phyloP scores from a whole-genome alignment of 345 rosid species.

The Jatropha curcas region DNA sequence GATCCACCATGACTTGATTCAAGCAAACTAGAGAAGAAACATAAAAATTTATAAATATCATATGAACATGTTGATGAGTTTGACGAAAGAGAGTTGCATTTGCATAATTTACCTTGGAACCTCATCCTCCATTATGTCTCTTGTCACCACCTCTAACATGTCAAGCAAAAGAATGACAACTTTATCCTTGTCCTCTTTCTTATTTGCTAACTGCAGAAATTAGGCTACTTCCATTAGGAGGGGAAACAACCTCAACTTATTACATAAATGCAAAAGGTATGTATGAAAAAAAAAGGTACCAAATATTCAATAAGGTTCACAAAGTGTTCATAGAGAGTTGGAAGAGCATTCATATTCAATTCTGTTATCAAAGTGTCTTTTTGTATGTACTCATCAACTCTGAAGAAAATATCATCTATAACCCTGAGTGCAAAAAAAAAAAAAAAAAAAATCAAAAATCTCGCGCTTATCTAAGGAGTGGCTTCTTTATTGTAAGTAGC shows the following conservation, averaged over 20 bases:
- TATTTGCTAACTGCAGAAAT: constrained; percentile 63
- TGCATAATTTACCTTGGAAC: constrained; percentile 45
- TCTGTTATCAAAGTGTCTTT: constrained; percentile 43
- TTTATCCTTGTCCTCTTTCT: constrained; percentile 69
- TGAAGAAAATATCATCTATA: constrained; percentile 37
- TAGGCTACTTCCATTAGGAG: neutral
- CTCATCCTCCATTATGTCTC: constrained; percentile 87
- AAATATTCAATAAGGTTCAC: constrained; percentile 77
- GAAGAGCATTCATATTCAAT: constrained; percentile 86
- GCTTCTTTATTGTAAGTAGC: no score
- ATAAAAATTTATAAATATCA: constrained; percentile 16
- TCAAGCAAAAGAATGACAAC: constrained; percentile 95
- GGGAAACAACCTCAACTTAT: neutral
- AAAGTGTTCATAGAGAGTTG: constrained; percentile 76
- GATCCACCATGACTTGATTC: constrained; percentile 77
- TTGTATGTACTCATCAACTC: constrained; percentile 63
- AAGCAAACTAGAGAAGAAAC: constrained; percentile 48
- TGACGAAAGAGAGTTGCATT: neutral
- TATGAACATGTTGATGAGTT: neutral
- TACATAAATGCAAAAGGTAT: neutral
- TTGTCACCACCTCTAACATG: constrained; percentile 93
- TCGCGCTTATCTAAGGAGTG: no score
- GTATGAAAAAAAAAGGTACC: constrained; percentile 44
- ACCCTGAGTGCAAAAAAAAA: constrained; percentile 1
- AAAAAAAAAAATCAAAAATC: no score